Base-by-base conservation (phyloP, 768 basidiomycete genomes). In the Auriculariales sp. region DNA sequence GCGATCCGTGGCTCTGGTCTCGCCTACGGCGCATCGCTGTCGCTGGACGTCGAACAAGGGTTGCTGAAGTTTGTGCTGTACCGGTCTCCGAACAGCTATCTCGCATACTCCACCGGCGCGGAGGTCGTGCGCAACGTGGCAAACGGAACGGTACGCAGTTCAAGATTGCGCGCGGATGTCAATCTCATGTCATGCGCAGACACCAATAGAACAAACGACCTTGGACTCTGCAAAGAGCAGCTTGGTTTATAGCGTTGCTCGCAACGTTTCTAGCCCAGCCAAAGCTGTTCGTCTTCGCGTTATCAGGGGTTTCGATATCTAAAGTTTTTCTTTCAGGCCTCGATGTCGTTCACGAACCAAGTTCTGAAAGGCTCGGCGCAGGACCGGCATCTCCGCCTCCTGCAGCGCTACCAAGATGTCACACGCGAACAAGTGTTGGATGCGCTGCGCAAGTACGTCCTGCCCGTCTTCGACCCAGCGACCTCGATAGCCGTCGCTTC, bases 1-100 rank as follows among this genome's bases (percentile, higher is more conserved):
- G 85, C 83, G 53, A 90, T 99, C 53, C 83, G 95, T 34, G 95
- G 95, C 5, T 83, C 89, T 50, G 95, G 95, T 19, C 67, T 99
- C 29, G 95, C 95, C 3, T 98, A 95, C 55, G 89, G 91, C n/a
- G 89, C 89, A 25, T 78, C 79, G 57, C 70, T 83, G 28, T 71
- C 72, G 0, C 61, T 81, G 28, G 89, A 93, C 56, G 67, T 79
- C 28, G 92, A 95, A 65, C 72, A 81, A 22, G 90, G 90, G 1
- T 64, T 83, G 10, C 65, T 90, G 25, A 77, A 64, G 47, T 93
- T 92, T 64, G 72, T 75, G 12, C 68, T 93, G 2, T 93, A 90
- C 59, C 73, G 89, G 89, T 87, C 83, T 55, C 88, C 87, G 28
- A 79, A 84, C 61, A 78, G 75, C 58, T 72, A 81, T 58, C 73